Base-by-base conservation (phyloP, 345 rosid species). In the Pugionium dolabratum region DNA sequence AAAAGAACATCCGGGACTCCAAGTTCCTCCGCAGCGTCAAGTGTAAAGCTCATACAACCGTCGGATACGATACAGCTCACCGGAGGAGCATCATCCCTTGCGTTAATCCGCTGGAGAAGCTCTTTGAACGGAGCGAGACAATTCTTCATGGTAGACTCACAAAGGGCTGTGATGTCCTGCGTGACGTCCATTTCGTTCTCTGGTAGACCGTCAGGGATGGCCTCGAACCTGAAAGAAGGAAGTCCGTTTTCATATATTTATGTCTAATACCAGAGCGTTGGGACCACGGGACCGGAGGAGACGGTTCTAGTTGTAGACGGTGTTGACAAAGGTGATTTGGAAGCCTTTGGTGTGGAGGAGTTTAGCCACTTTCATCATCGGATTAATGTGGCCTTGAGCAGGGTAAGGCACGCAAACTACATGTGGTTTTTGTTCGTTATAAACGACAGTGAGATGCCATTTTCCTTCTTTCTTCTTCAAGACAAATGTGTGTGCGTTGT, bases 11-110 rank as follows among this genome's bases (percentile, higher is more conserved):
- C 73, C 18, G 73, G 77, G 29, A 73, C 32, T 8, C 73, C 67
- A 6, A 73, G 68, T 18, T 73, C 77, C 46, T 73, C 77, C 5
- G 77, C 73, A 11, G 46, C 77, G 4, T 73, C 77, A 30, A 73
- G 67, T 5, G 77, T 60, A 40, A 73, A 73, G 9, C 58, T 66
- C 77, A 73, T 73, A 26, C 44, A 10, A 45, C 67, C 77, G 50
- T 73, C 77, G 0, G 77, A 37, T 18, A 73, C 46, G 3, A 73
- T 59, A 59, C 77, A 66, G 11, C 72, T 73, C 59, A 73, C 72
- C 5, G 73, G 72, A 35, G 72, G 73, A 26, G 46, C 62, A 52
- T 67, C 42, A 30, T 37, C 62, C 10, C 25, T 1, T 1, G 43
- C 33, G 34, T 72, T 72, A 5, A 73, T 31, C 45, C 28, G 49